phyloP scores from a whole-genome alignment of 306 rosid genomes.

The Cucumis hystrix region DNA sequence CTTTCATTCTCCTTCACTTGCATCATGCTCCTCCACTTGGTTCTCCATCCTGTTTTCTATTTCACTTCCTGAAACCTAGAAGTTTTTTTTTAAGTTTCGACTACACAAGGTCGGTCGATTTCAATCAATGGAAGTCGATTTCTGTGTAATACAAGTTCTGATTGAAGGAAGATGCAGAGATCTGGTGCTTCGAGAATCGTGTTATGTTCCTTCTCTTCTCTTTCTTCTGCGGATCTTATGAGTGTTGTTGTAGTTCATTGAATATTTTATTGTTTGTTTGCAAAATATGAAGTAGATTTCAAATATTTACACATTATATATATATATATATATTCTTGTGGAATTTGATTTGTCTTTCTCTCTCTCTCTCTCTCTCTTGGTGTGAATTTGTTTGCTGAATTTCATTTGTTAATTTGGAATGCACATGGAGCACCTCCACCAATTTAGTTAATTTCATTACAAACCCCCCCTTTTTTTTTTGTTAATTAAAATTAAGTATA shows the following conservation, averaged over 20 bases:
- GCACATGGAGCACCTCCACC: neutral
- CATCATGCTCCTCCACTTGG: constrained; percentile 5
- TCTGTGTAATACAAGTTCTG: neutral
- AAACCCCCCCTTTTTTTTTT: neutral
- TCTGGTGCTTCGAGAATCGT: neutral
- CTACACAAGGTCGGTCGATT: neutral
- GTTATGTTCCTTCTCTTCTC: neutral
- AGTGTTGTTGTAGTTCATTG: neutral
- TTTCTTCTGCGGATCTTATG: neutral
- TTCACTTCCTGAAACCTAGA: neutral
- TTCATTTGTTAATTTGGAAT: neutral
- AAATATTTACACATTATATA: neutral
- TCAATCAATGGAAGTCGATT: neutral
- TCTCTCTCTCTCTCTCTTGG: too few species aligned
- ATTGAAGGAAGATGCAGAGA: neutral
- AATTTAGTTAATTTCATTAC: neutral
- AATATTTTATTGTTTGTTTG: neutral
- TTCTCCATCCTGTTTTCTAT: constrained; percentile 8
- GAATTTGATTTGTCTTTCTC: neutral
- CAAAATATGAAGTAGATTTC: neutral
- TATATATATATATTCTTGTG: neutral
- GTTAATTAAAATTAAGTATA: neutral
- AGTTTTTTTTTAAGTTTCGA: neutral
- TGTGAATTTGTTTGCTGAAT: neutral
- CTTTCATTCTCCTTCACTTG: constrained; percentile 3